These are phyloP conservation scores for Gossypium trilobum DNA, from an alignment of 441 rosid species.

Conservation along the genomic window DNA sequence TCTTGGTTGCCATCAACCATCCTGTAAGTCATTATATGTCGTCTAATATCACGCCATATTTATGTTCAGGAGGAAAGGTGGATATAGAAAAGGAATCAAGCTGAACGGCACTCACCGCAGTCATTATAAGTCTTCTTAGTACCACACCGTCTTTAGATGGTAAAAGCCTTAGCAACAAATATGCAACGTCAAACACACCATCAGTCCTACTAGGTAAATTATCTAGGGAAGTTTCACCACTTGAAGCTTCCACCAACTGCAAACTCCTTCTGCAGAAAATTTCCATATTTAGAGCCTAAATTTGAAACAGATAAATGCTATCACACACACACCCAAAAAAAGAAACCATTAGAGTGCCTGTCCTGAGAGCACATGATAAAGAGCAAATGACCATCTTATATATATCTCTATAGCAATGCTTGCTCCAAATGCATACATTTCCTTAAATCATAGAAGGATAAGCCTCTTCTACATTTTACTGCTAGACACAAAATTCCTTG, in stretches of 20 bases:
- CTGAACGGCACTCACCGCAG: slow-evolving; percentile 58
- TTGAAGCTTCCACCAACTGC: slow-evolving; percentile 28
- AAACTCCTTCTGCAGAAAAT: slow-evolving; percentile 44
- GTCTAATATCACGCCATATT: background rate
- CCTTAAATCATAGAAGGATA: background rate
- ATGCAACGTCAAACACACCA: slow-evolving; percentile 39
- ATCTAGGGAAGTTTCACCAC: slow-evolving; percentile 29
- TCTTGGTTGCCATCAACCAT: background rate
- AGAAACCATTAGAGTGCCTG: too few relatives aligned
- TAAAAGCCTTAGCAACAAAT: slow-evolving; percentile 53
- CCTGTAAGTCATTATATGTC: too few relatives aligned
- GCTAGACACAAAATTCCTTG: background rate
- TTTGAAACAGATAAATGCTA: background rate
- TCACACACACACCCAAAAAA: background rate
- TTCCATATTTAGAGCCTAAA: background rate
- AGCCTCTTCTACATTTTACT: background rate
- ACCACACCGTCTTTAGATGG: slow-evolving; percentile 70
- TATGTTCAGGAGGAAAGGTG: background rate
- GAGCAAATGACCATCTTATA: background rate
- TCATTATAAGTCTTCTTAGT: slow-evolving; percentile 77
- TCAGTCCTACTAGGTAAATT: slow-evolving; percentile 27
- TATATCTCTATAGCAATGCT: background rate
- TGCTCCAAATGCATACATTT: background rate
- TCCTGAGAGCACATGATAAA: background rate
- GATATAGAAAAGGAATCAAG: slow-evolving; percentile 7